These are phyloP conservation scores for Phytophthora fragariaefolia DNA, from an alignment of 352 stramenopile species.

Conservation along the genomic window DNA sequence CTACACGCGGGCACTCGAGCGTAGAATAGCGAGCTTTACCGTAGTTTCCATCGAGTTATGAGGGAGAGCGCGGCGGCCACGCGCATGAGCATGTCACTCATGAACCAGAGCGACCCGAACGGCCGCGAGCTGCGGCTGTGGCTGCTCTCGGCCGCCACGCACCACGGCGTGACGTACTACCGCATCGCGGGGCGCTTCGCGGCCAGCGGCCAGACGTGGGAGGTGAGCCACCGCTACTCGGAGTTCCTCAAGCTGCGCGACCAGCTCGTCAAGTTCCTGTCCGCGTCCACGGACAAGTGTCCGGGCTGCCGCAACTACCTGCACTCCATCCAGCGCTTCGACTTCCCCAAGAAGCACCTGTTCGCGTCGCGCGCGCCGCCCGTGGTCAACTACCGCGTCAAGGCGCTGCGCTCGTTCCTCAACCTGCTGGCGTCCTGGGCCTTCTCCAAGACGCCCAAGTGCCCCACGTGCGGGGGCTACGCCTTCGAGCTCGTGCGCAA, in stretches of 20 bases:
- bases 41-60: constrained; percentile 23
- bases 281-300: constrained; percentile 69
- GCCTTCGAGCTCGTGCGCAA: constrained; percentile 84
- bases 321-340: constrained; percentile 77
- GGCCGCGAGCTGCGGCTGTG: constrained; percentile 69
- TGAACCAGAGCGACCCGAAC: constrained; percentile 53
- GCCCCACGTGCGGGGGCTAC: constrained; percentile 80
- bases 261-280: constrained; percentile 83
- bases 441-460: constrained; percentile 87
- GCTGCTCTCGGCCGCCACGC: constrained; percentile 63
- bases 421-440: constrained; percentile 83
- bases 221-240: constrained; percentile 86
- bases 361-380: constrained; percentile 78
- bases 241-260: constrained; percentile 82
- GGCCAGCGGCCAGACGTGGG: constrained; percentile 72
- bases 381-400: constrained; percentile 87
- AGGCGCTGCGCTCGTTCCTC: constrained; percentile 84
- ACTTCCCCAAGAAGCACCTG: constrained; percentile 89
- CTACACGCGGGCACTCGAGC: background rate
- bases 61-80: constrained; percentile 48
- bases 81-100: constrained; percentile 56
- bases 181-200: constrained; percentile 73
- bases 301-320: constrained; percentile 84
- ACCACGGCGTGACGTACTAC: constrained; percentile 71
- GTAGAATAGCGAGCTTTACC: background rate